phyloP scores from a whole-genome alignment of 1,284 basidiomycete species.

The Tylopilus sp. region DNA sequence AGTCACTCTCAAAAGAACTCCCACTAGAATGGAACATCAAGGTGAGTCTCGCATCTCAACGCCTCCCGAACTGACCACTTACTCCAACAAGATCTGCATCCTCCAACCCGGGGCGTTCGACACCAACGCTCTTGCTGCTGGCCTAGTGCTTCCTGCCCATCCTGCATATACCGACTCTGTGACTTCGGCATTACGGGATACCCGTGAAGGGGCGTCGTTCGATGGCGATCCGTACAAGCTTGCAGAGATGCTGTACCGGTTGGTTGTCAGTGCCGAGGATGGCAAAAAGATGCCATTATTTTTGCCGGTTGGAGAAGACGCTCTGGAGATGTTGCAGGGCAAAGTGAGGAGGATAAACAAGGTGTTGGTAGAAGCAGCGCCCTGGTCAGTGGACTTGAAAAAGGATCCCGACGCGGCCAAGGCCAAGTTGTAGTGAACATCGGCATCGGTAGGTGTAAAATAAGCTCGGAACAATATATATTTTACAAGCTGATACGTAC shows the following conservation, averaged over 20 bases:
- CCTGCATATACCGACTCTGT: slow-evolving; percentile 15
- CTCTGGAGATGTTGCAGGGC: slow-evolving; percentile 5
- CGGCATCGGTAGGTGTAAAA: too few relatives aligned
- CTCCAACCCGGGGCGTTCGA: slow-evolving; percentile 19
- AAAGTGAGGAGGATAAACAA: slow-evolving; percentile 1
- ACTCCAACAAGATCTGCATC: slow-evolving; percentile 15
- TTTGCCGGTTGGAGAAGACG: slow-evolving; percentile 18
- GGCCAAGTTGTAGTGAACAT: slow-evolving; percentile 5
- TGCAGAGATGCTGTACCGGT: slow-evolving; percentile 7
- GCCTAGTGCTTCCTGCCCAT: slow-evolving; percentile 2
- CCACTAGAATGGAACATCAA: slow-evolving; percentile 23
- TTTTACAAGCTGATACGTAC: too few relatives aligned
- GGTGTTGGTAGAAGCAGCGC: not conserved
- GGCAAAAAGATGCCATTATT: slow-evolving; percentile 9
- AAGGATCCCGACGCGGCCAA: not conserved
- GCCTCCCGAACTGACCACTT: not conserved
- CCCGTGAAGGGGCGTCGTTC: not conserved
- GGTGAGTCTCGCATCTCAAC: not conserved
- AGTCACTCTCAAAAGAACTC: slow-evolving; percentile 14
- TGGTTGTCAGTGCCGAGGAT: slow-evolving; percentile 1
- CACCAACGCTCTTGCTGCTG: slow-evolving; percentile 1
- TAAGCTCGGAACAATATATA: too few relatives aligned
- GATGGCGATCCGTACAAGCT: slow-evolving; percentile 20
- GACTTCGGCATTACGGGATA: not conserved
- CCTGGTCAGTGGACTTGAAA: slow-evolving; percentile 20